phyloP scores from a whole-genome alignment of 352 stramenopile species.

The Phytophthora colocasiae region DNA sequence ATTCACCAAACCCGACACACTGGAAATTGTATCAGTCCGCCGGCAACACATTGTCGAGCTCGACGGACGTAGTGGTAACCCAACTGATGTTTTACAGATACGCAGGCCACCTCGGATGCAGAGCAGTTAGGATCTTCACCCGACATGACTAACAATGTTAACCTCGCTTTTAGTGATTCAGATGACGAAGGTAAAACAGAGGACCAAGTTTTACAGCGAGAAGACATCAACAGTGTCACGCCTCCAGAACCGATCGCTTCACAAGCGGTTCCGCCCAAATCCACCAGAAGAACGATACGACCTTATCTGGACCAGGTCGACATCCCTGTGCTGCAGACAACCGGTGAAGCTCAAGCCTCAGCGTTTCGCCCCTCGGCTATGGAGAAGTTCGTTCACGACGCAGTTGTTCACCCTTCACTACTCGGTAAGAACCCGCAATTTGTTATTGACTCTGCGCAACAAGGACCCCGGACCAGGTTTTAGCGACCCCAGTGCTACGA shows the following conservation, averaged over 20 bases:
- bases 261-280: neutral
- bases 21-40: neutral
- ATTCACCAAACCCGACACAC: conserved; percentile 1
- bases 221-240: neutral
- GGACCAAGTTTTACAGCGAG: no score
- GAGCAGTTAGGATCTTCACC: no score
- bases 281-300: no score
- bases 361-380: conserved; percentile 9
- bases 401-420: neutral
- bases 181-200: neutral
- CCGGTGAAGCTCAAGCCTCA: neutral
- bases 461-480: conserved; percentile 5
- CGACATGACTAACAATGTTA: neutral
- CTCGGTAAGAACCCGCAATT: conserved; percentile 23
- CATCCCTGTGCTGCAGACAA: neutral
- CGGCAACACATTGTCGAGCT: conserved; percentile 14
- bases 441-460: conserved; percentile 16
- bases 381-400: conserved; percentile 1
- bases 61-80: neutral
- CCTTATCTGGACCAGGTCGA: neutral
- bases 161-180: conserved; percentile 5
- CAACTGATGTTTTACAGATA: conserved; percentile 2
- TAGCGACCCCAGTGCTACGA: conserved; percentile 8
- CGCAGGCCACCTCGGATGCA: neutral
- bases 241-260: neutral